A percentile compares a stretch with the other conserved stretches of the same genome.
Conservation (phyloP, 441 rosid genomes). For the Brassica hybrid region DNA sequence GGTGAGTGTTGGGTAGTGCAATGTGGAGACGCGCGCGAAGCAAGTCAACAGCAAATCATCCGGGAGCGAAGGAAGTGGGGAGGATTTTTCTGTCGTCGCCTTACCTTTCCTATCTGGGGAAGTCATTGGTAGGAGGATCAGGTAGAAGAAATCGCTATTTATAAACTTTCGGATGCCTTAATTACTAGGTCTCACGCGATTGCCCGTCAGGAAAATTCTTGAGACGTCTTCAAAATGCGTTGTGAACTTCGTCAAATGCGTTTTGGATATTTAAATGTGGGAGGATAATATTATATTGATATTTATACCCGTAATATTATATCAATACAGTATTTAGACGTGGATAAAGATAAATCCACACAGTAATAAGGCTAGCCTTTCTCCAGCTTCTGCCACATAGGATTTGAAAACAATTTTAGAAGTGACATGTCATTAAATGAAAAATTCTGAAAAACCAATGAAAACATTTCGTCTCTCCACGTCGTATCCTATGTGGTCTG, state of each 20-base stretch:
- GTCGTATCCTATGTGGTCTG: too few relatives aligned
- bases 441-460: too few relatives aligned
- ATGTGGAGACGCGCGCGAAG: constrained; percentile 8
- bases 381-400: too few relatives aligned
- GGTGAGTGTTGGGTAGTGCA: constrained; percentile 11
- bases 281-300: neutral
- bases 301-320: too few relatives aligned
- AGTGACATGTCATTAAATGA: too few relatives aligned
- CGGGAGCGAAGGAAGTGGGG: neutral
- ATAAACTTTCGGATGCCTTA: neutral
- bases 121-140: neutral
- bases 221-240: constrained; percentile 2
- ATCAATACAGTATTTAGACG: too few relatives aligned
- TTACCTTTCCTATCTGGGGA: neutral
- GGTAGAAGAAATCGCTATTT: neutral
- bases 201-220: neutral
- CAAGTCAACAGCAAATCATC: constrained; percentile 2
- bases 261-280: neutral
- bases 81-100: neutral
- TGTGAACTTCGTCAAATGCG: constrained; percentile 1
- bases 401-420: too few relatives aligned
- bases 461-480: too few relatives aligned
- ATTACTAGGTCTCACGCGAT: neutral
- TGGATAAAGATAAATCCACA: too few relatives aligned
- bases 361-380: too few relatives aligned